Percentiles rank a stretch among this genome's conserved stretches.
Conservation (phyloP, 2,329 filamentous ascomycete species). For the Mariannaea sp. region DNA sequence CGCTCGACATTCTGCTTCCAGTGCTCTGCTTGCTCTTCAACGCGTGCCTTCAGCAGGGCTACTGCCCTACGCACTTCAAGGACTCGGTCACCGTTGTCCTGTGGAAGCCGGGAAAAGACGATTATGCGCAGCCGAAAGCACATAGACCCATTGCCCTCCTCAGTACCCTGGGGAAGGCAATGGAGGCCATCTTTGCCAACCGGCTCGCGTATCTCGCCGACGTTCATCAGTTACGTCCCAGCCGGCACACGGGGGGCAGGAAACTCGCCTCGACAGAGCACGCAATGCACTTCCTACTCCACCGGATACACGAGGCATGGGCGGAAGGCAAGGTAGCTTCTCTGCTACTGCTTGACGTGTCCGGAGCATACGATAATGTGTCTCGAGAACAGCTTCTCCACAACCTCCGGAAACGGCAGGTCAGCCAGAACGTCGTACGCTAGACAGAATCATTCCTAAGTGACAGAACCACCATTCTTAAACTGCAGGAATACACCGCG, state of each 20-base stretch:
- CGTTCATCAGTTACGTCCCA: not conserved
- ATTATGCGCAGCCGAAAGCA: constrained; percentile 25
- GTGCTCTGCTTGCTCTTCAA: constrained; percentile 25
- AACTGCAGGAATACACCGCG: not conserved
- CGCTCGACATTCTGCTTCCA: constrained; percentile 21
- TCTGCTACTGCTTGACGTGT: constrained; percentile 25
- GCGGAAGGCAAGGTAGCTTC: constrained; percentile 13
- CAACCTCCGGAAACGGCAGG: constrained; percentile 21
- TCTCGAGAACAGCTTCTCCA: constrained; percentile 23
- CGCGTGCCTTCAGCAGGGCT: constrained; percentile 20
- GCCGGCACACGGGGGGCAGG: constrained; percentile 13
- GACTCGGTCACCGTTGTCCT: constrained; percentile 23
- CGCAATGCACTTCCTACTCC: constrained; percentile 15
- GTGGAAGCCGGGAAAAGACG: constrained; percentile 24
- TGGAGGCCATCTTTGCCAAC: constrained; percentile 22
- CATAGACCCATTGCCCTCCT: constrained; percentile 29
- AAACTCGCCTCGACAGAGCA: constrained; percentile 21
- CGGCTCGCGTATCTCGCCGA: constrained; percentile 21
- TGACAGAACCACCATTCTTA: not conserved
- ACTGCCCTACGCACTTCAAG: constrained; percentile 26
- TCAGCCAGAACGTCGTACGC: constrained; percentile 24
- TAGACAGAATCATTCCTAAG: constrained; percentile 19
- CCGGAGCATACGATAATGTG: constrained; percentile 23
- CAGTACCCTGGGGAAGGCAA: constrained; percentile 18
- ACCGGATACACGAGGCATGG: constrained; percentile 18